A percentile compares a stretch with the other conserved stretches of the same genome.
phyloP scores from a whole-genome alignment of 2,329 filamentous ascomycete species.

The Exutisphaerella laricina region DNA sequence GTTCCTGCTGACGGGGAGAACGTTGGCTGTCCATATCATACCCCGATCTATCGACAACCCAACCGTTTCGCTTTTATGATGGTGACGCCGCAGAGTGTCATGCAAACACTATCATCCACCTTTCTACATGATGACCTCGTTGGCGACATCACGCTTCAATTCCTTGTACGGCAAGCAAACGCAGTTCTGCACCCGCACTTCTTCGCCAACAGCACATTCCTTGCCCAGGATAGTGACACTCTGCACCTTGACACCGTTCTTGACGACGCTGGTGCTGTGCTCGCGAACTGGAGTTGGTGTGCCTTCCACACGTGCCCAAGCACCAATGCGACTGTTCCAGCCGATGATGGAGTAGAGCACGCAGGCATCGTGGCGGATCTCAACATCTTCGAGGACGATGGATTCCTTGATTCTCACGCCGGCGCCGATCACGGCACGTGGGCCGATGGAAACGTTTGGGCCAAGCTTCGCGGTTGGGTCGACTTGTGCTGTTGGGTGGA shows the following conservation, averaged over 20 bases:
- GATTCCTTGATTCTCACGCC: conserved; percentile 92
- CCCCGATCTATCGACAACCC: too few relatives aligned
- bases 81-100: too few relatives aligned
- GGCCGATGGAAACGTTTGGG: conserved; percentile 92
- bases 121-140: conserved; percentile 90
- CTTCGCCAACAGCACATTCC: conserved; percentile 89
- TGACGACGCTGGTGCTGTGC: conserved; percentile 90
- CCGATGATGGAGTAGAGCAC: conserved; percentile 94
- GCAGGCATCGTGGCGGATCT: conserved; percentile 95
- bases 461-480: conserved; percentile 95
- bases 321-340: conserved; percentile 91
- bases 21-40: neutral
- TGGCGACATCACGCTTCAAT: conserved; percentile 84
- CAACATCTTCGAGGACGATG: conserved; percentile 88
- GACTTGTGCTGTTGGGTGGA: conserved; percentile 83
- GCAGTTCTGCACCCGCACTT: conserved; percentile 95
- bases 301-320: conserved; percentile 97
- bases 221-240: conserved; percentile 97
- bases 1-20: neutral
- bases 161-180: conserved; percentile 98
- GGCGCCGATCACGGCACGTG: conserved; percentile 76
- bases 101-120: too few relatives aligned
- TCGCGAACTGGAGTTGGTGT: conserved; percentile 81
- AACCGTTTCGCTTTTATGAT: too few relatives aligned
- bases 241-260: conserved; percentile 98